A percentile compares a stretch with the other conserved stretches of the same genome.
These are phyloP conservation scores for Suillus americanus DNA, from an alignment of 768 basidiomycete species.

Conservation along the genomic window DNA sequence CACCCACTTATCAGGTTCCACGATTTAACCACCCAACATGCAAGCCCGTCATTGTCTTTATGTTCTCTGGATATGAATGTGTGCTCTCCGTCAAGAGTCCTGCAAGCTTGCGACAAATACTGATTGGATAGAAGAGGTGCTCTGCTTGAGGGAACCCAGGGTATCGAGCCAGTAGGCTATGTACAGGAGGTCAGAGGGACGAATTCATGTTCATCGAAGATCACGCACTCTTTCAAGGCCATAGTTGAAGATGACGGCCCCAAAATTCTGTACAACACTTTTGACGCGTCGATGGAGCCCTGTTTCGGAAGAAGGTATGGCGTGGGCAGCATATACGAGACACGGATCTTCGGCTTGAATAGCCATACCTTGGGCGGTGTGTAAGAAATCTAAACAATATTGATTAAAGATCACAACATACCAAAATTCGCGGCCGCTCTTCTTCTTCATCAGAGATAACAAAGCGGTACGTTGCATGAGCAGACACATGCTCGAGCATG, in stretches of 20 bases:
- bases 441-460: slow-evolving; percentile 86
- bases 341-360: slow-evolving; percentile 85
- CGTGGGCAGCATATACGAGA: slow-evolving; percentile 66
- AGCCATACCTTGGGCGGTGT: slow-evolving; percentile 72
- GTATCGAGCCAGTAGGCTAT: slow-evolving; percentile 63
- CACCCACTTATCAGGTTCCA: slow-evolving; percentile 9
- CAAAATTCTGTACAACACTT: slow-evolving; percentile 83
- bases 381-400: neutral
- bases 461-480: slow-evolving; percentile 93
- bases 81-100: slow-evolving; percentile 77
- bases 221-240: slow-evolving; percentile 55
- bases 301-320: slow-evolving; percentile 59
- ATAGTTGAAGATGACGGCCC: slow-evolving; percentile 52
- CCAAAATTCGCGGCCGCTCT: slow-evolving; percentile 75
- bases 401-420: slow-evolving; percentile 36
- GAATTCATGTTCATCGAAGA: neutral
- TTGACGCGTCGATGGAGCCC: slow-evolving; percentile 67
- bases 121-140: slow-evolving; percentile 78
- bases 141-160: slow-evolving; percentile 90
- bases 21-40: slow-evolving; percentile 77
- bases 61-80: slow-evolving; percentile 66
- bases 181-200: neutral
- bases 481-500: slow-evolving; percentile 87
- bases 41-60: slow-evolving; percentile 78
- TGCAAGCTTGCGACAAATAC: slow-evolving; percentile 71